Percentiles rank a stretch among this genome's conserved stretches.
Conservation (phyloP, 1,284 basidiomycete genomes). For the Malassezia cuniculi region DNA sequence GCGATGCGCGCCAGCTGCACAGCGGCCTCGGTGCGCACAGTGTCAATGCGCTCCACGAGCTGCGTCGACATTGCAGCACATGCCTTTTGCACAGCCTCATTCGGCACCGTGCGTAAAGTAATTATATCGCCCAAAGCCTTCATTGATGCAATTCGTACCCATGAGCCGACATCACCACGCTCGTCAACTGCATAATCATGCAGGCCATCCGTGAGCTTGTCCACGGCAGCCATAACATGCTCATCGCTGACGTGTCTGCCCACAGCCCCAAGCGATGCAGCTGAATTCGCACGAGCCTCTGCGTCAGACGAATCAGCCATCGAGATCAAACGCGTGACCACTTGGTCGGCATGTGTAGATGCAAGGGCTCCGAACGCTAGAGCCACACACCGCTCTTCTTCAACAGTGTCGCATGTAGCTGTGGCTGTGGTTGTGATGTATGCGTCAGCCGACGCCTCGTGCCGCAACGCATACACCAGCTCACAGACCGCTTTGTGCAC, state of each 20-base stretch:
- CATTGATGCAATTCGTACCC: slow-evolving; percentile 70
- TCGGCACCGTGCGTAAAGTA: slow-evolving; percentile 46
- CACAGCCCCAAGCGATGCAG: slow-evolving; percentile 51
- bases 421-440: slow-evolving; percentile 50
- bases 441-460: slow-evolving; percentile 52
- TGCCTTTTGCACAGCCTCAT: neutral
- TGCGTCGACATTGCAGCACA: slow-evolving; percentile 65
- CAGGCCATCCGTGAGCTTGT: slow-evolving; percentile 60
- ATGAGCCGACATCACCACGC: slow-evolving; percentile 91
- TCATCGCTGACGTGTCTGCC: no score
- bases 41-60: slow-evolving; percentile 77
- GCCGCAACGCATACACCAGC: slow-evolving; percentile 58
- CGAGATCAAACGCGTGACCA: no score
- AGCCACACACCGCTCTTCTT: slow-evolving; percentile 64
- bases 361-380: no score
- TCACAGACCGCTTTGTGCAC: slow-evolving; percentile 64
- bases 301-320: slow-evolving; percentile 53
- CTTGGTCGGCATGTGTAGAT: no score
- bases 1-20: slow-evolving; percentile 25
- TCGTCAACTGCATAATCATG: slow-evolving; percentile 85
- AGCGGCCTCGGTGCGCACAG: slow-evolving; percentile 68
- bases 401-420: slow-evolving; percentile 52
- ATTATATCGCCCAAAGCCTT: slow-evolving; percentile 54
- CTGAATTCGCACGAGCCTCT: slow-evolving; percentile 61
- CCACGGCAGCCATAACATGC: no score